Evolutionary conservation across 1,284 basidiomycete genomes (phyloP).

Genomic region (Gomphus sp.): DNA sequence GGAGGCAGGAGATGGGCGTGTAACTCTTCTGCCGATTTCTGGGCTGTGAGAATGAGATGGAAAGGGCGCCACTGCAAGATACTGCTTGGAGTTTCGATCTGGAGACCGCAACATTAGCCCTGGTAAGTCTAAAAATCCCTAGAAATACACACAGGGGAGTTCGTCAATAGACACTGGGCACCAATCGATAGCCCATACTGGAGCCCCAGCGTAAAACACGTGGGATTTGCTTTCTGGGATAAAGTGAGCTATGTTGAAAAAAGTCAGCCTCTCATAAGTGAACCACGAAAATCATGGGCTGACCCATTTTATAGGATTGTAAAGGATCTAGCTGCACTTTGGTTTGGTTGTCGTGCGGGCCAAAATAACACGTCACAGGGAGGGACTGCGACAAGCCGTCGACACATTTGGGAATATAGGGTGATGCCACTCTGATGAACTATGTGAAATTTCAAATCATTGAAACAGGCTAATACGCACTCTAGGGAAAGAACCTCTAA

Average conservation of each 20-base stretch:
- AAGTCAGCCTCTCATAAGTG: background rate
- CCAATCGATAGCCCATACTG: slow-evolving; percentile 86
- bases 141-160: slow-evolving; percentile 37
- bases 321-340: slow-evolving; percentile 44
- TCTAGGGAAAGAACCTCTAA: slow-evolving; percentile 36
- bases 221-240: slow-evolving; percentile 45
- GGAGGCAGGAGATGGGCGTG: slow-evolving; percentile 46
- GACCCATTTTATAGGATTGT: slow-evolving; percentile 48
- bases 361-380: slow-evolving; percentile 51
- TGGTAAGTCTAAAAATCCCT: background rate
- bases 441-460: background rate
- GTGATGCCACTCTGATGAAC: slow-evolving; percentile 37
- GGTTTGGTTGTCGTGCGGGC: slow-evolving; percentile 45
- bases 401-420: slow-evolving; percentile 50
- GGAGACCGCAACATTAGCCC: background rate
- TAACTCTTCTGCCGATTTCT: slow-evolving; percentile 43
- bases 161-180: slow-evolving; percentile 68
- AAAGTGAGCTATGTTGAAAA: slow-evolving; percentile 22
- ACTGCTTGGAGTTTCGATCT: slow-evolving; percentile 57
- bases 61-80: slow-evolving; percentile 76
- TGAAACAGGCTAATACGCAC: slow-evolving; percentile 30
- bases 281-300: slow-evolving; percentile 16
- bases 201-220: slow-evolving; percentile 75
- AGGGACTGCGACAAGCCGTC: slow-evolving; percentile 40
- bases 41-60: slow-evolving; percentile 51